Conservation (phyloP, 106 monocot genomes). For the Acorus calamus region DNA sequence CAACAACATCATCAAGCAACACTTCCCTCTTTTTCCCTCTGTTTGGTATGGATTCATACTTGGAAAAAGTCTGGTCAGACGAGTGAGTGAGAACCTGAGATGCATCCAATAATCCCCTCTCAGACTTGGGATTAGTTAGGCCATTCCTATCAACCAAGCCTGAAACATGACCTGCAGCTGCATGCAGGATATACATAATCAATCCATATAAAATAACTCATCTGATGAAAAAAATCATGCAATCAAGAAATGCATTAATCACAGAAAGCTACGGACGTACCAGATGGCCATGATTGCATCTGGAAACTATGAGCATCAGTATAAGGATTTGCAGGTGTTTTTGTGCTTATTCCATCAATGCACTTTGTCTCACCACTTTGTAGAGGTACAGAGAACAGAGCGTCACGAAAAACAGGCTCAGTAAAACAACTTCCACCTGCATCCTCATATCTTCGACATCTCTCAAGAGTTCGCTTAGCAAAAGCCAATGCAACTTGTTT, state of each 20-base stretch:
- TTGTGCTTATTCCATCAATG: conserved; percentile 16
- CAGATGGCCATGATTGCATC: not conserved
- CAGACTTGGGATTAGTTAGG: conserved; percentile 16
- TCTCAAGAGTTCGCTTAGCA: conserved; percentile 65
- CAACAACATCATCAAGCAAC: conserved; percentile 59
- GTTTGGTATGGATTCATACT: conserved; percentile 17
- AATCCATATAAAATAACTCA: not conserved
- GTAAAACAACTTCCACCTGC: conserved; percentile 77
- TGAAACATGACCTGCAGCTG: conserved; percentile 9
- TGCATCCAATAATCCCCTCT: conserved; percentile 24
- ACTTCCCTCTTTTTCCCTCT: conserved; percentile 58
- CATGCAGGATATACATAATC: not conserved
- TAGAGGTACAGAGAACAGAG: conserved; percentile 25
- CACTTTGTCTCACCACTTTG: conserved; percentile 19
- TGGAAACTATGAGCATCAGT: conserved; percentile 10
- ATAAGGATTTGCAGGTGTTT: conserved; percentile 1
- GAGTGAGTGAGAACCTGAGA: conserved; percentile 12
- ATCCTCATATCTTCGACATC: conserved; percentile 60
- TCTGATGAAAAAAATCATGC: not conserved
- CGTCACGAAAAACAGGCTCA: conserved; percentile 43
- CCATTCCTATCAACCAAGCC: conserved; percentile 21
- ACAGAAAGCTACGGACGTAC: not conserved
- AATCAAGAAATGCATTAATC: not conserved
- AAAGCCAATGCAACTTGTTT: conserved; percentile 71
- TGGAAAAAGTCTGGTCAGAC: conserved; percentile 27